phyloP scores from a whole-genome alignment of 176 grass and related monocot species.

The Oryza meridionalis region DNA sequence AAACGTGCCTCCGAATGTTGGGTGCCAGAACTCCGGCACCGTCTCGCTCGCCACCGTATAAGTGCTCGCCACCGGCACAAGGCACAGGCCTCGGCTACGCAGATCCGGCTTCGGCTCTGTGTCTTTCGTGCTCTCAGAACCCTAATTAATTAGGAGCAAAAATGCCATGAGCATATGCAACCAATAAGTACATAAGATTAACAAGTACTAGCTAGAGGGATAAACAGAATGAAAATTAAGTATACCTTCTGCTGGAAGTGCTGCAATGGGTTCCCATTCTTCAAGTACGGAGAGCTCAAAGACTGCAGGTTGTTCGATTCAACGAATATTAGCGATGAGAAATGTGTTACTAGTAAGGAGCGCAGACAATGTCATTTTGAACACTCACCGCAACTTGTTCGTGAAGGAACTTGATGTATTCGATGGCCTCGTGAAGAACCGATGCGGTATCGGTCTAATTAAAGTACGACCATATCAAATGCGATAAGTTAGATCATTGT shows the following conservation, averaged over 20 bases:
- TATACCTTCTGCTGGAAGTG: slow-evolving; percentile 74
- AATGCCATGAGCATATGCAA: background rate
- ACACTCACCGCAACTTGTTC: slow-evolving; percentile 90
- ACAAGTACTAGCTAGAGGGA: background rate
- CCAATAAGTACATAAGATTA: background rate
- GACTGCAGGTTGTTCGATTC: slow-evolving; percentile 48
- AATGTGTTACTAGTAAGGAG: background rate
- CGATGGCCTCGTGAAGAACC: slow-evolving; percentile 96
- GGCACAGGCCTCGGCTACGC: slow-evolving; percentile 82
- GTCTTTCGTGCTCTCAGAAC: slow-evolving; percentile 56
- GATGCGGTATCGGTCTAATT: slow-evolving; percentile 98
- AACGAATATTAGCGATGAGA: slow-evolving; percentile 33
- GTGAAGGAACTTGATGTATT: slow-evolving; percentile 98
- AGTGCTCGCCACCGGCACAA: slow-evolving; percentile 87
- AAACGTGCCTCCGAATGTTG: slow-evolving; percentile 91
- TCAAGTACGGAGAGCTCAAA: slow-evolving; percentile 83
- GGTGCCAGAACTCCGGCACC: slow-evolving; percentile 89
- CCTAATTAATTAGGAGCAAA: slow-evolving; percentile 48
- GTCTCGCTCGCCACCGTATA: slow-evolving; percentile 84
- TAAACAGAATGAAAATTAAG: background rate
- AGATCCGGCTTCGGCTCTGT: slow-evolving; percentile 59
- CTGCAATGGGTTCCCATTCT: slow-evolving; percentile 68
- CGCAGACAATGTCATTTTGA: background rate
- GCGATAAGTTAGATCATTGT: slow-evolving; percentile 51
- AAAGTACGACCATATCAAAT: slow-evolving; percentile 27